These are phyloP conservation scores for Zygotorulaspora florentina DNA, from an alignment of 805 yeast genomes.

Conservation along the genomic window DNA sequence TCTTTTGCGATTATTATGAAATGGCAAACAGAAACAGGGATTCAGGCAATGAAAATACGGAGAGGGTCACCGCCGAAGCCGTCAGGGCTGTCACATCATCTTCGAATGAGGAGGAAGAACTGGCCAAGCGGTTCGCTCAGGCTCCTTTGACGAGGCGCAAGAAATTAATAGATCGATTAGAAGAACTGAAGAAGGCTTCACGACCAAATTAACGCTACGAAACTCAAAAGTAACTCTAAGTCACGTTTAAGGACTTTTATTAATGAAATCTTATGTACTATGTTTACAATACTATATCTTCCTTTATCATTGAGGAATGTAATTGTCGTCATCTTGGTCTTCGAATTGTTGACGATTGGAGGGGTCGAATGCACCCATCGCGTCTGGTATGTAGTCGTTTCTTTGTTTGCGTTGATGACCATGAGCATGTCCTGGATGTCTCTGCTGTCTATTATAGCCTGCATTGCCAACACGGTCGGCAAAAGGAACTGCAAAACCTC, in stretches of 20 bases:
- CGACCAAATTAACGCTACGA: constrained; percentile 2
- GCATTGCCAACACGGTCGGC: constrained; percentile 30
- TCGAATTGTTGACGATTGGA: constrained; percentile 11
- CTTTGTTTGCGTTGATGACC: constrained; percentile 10
- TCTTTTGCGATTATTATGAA: constrained; percentile 37
- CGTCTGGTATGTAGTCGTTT: constrained; percentile 13
- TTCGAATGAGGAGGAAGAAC: constrained; percentile 18
- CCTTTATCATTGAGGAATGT: constrained; percentile 20
- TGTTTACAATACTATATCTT: constrained; percentile 1
- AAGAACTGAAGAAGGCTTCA: constrained; percentile 29
- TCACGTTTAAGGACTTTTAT: background rate
- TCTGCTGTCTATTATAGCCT: constrained; percentile 7
- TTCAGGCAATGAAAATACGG: constrained; percentile 6
- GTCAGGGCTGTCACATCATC: constrained; percentile 16
- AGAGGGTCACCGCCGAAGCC: constrained; percentile 14
- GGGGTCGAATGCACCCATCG: constrained; percentile 16
- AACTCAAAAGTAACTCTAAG: background rate
- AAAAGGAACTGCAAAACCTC: constrained; percentile 42
- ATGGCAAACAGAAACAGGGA: constrained; percentile 13
- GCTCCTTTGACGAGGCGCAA: constrained; percentile 31
- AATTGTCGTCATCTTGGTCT: constrained; percentile 26
- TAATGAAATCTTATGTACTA: constrained; percentile 1
- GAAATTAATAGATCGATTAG: constrained; percentile 33
- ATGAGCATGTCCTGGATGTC: constrained; percentile 9
- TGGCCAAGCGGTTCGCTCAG: constrained; percentile 25